Conservation (phyloP, 2,329 filamentous ascomycete species). For the Fonsecaea pugnacius region DNA sequence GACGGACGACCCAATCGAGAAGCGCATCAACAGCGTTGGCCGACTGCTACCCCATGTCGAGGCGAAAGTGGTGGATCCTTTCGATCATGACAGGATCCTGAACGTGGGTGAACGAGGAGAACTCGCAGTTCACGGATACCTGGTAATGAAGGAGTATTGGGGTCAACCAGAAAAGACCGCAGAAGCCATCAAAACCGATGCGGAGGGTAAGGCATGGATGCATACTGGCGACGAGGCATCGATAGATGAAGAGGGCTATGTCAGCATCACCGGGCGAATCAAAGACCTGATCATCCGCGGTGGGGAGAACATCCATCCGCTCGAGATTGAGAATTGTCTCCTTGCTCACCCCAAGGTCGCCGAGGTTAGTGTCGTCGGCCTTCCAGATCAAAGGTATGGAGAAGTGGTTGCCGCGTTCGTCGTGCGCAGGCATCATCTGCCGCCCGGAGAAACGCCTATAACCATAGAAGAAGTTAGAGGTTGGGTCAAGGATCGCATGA, state of each 20-base stretch:
- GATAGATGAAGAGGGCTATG: slow-evolving; percentile 77
- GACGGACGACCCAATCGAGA: slow-evolving; percentile 72
- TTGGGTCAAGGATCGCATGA: slow-evolving; percentile 74
- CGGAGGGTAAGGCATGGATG: slow-evolving; percentile 74
- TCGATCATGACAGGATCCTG: slow-evolving; percentile 68
- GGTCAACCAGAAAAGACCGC: slow-evolving; percentile 70
- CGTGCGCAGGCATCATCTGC: slow-evolving; percentile 52
- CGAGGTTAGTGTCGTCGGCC: slow-evolving; percentile 81
- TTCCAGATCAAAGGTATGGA: slow-evolving; percentile 80
- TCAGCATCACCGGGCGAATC: slow-evolving; percentile 67
- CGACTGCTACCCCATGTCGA: slow-evolving; percentile 80
- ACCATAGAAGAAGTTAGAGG: slow-evolving; percentile 64
- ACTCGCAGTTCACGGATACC: slow-evolving; percentile 79
- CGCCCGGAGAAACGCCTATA: slow-evolving; percentile 57
- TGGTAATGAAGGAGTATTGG: slow-evolving; percentile 92
- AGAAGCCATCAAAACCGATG: slow-evolving; percentile 61
- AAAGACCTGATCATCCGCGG: slow-evolving; percentile 96
- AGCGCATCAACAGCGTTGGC: slow-evolving; percentile 77
- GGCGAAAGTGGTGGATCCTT: slow-evolving; percentile 75
- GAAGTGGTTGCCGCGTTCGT: slow-evolving; percentile 88
- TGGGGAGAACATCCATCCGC: slow-evolving; percentile 93
- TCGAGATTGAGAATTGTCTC: slow-evolving; percentile 89
- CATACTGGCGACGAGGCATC: slow-evolving; percentile 86
- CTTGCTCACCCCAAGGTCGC: slow-evolving; percentile 71
- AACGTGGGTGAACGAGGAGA: slow-evolving; percentile 73